Evolutionary conservation across 1,284 basidiomycete genomes (phyloP).

Genomic region (Ustilago trichophora): DNA sequence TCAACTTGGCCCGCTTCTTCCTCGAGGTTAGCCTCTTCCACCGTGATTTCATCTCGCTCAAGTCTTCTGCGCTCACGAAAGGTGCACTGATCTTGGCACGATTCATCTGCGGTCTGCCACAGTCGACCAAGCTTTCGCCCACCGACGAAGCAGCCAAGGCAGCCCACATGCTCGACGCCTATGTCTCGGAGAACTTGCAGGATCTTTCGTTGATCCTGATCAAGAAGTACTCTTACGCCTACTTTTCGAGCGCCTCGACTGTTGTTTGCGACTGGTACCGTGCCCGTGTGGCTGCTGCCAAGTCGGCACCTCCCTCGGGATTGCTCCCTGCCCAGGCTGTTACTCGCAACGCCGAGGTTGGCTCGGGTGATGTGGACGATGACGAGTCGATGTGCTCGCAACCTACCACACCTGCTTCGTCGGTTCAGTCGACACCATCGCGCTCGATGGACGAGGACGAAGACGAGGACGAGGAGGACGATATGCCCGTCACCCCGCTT

Average conservation of each 20-base stretch:
- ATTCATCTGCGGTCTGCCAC: constrained; percentile 72
- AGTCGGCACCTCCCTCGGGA: constrained; percentile 22
- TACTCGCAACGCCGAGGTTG: constrained; percentile 28
- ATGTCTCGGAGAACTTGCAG: constrained; percentile 83
- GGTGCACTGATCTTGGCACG: constrained; percentile 89
- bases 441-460: constrained; percentile 62
- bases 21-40: constrained; percentile 99
- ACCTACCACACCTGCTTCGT: constrained; percentile 54
- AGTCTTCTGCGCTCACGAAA: constrained; percentile 84
- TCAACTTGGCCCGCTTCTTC: constrained; percentile 93
- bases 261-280: constrained; percentile 89
- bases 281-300: constrained; percentile 29
- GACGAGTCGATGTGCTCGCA: constrained; percentile 58
- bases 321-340: constrained; percentile 48
- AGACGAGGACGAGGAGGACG: constrained; percentile 63
- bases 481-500: constrained; percentile 64
- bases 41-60: constrained; percentile 87
- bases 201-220: constrained; percentile 90
- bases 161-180: constrained; percentile 83
- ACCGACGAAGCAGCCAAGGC: constrained; percentile 43
- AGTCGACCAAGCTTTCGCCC: constrained; percentile 25
- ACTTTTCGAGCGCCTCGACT: constrained; percentile 92
- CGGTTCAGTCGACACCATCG: constrained; percentile 62
- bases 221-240: constrained; percentile 95
- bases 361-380: constrained; percentile 44